Base-by-base conservation (phyloP, 169 alveolate genomes). In the Plasmodium billcollinsi region DNA sequence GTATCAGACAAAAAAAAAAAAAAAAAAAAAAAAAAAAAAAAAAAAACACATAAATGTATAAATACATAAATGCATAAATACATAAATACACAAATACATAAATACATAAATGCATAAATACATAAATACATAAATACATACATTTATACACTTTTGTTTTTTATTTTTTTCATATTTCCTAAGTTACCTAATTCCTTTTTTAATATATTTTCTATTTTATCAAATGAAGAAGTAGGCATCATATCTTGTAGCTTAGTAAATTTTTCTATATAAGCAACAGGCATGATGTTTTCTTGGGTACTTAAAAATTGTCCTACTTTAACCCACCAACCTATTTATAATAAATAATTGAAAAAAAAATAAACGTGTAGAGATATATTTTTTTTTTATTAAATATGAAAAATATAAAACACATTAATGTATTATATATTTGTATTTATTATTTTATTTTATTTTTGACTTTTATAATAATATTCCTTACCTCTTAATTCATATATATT, bases 251-350 rank as follows among this genome's bases (percentile, higher is more conserved):
- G 93, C 66, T 94, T 95, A 6, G 95, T 91, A 43, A 97, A 88
- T 83, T 97, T 96, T 33, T 93, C 94, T 47, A 97, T 88, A 91
- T 96, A 97, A 86, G 96, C 96, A 74, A 76, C 78, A 18, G 98
- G 98, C 73, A 97, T 89, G 74, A 97, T 74, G 63, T 97, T 98
- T 65, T 97, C 93, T 73, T 97, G 95, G 2, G 99, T 97, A 75
- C 98, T 95, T 91, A 97, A 74, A 85, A 97, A 95, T 88, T 97
- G 99, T 21, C 99, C 99, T 9, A 97, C 97, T 76, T 96, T 97
- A 33, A 96, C 97, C 99, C 99, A 97, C 98, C 98, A 96, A 11
- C 98, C 97, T 94, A 52, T 56, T 14, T 11, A 50, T 33, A 33
- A 33, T 33, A 33, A 33, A 5, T 5, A 33, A 33, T n/a, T n/a